Evolutionary conservation across 805 yeast genomes (phyloP), one percentile per base, ranked within the genome.

Genomic region (Candida wancherniae): DNA sequence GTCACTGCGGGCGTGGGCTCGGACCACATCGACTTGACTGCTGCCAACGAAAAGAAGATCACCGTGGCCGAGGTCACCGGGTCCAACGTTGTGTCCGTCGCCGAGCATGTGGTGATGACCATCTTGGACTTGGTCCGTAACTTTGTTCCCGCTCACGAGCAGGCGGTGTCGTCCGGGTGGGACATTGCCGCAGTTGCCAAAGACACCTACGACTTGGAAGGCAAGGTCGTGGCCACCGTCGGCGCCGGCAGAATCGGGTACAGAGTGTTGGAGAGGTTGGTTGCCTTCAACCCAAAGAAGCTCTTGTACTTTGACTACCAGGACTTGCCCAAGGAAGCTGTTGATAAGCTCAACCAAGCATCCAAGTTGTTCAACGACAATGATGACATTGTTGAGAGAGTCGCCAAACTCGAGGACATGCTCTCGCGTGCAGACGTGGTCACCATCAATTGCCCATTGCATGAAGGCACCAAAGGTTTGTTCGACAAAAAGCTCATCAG

Each of bases 1-100:
- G 68, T 81, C 45, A 83, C 88, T 28, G 94, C 94, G 7, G 94
- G 92, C 47, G 87, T 83, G 37, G 94, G 94, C 9, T 78, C 86
- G 13, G 92, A 83, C 54, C 92, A 83, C 58, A 68, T 82, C 40
- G 90, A 82, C 50, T 67, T 83, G 47, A 70, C 70, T 44, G 82
- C 82, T 46, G 77, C 84, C 42, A 73, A 77, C 45, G 77, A 73
- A 42, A 63, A 64, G 37, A 71, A 74, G 40, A 73, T 83, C 49
- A 69, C 81, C 11, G 92, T 83, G 12, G 64, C 77, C 29, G 92
- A 83, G 60, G 92, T 83, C 33, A 83, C 94, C 16, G 90, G 92
- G 5, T 80, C 87, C 31, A 83, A 83, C 53, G 87, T 82, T 28
- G 72, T 70, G 14, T 78, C 87, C 10, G 92, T 83, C 27, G 90